Percentiles rank a stretch among this genome's conserved stretches.
Evolutionary conservation across 169 alveolate genomes (phyloP).

Genomic region (Cardiosporidium cionae): DNA sequence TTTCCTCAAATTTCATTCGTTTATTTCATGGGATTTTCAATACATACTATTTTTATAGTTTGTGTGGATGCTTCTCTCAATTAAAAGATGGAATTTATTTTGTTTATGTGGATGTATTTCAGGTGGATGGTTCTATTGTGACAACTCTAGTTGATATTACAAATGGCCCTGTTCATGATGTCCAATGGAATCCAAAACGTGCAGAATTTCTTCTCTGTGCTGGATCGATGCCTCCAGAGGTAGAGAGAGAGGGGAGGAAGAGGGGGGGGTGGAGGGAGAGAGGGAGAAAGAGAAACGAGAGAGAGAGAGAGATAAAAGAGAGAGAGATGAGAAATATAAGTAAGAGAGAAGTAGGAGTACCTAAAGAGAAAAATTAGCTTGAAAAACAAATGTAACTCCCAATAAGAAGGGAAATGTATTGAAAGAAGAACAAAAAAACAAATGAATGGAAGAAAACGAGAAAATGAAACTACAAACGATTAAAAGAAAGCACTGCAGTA

Average conservation of each 20-base stretch:
- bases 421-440: neutral
- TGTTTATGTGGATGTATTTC: too few species aligned
- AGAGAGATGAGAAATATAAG: neutral
- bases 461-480: neutral
- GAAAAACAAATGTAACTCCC: too few species aligned
- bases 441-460: neutral
- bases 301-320: neutral
- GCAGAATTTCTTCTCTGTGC: constrained; percentile 7
- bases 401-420: too few species aligned
- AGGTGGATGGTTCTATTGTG: constrained; percentile 5
- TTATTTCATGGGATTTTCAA: too few species aligned
- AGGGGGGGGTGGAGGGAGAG: neutral
- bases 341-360: neutral
- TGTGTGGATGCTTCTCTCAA: too few species aligned
- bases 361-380: neutral
- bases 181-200: constrained; percentile 11
- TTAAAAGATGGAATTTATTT: too few species aligned
- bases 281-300: neutral
- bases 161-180: constrained; percentile 14
- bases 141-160: neutral
- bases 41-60: too few species aligned
- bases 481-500: neutral
- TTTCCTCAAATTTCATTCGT: too few species aligned
- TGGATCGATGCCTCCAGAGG: constrained; percentile 11
- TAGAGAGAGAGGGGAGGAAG: neutral